Percentiles rank a stretch among this genome's conserved stretches.
Conservation (phyloP, 2,329 filamentous ascomycete species). For the Cladosporium halotolerans region DNA sequence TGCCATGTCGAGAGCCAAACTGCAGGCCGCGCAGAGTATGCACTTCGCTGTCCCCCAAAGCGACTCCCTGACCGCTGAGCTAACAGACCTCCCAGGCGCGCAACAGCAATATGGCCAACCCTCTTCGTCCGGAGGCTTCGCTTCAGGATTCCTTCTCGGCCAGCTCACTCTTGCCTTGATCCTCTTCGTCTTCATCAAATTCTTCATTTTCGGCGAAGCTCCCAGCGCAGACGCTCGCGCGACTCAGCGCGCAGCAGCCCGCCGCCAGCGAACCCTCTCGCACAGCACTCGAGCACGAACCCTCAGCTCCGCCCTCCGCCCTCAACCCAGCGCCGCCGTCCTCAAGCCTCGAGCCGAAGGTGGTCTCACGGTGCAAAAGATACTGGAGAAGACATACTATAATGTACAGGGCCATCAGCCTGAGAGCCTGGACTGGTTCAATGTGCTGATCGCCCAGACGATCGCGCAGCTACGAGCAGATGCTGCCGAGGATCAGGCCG, state of each 20-base stretch:
- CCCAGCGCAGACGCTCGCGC: slow-evolving; percentile 77
- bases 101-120: slow-evolving; percentile 19
- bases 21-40: slow-evolving; percentile 26
- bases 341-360: slow-evolving; percentile 26
- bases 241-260: slow-evolving; percentile 65
- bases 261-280: slow-evolving; percentile 65
- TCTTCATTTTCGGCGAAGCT: slow-evolving; percentile 97
- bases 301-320: slow-evolving; percentile 28
- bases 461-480: slow-evolving; percentile 93
- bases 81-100: slow-evolving; percentile 13
- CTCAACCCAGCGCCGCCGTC: slow-evolving; percentile 25
- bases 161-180: slow-evolving; percentile 89
- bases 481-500: slow-evolving; percentile 84
- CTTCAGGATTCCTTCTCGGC: slow-evolving; percentile 85
- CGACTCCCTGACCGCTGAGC: neutral
- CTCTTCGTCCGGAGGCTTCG: slow-evolving; percentile 58
- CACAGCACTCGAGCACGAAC: slow-evolving; percentile 48
- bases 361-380: slow-evolving; percentile 77
- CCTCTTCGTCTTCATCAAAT: slow-evolving; percentile 94
- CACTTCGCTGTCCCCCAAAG: neutral
- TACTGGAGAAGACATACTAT: slow-evolving; percentile 95
- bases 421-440: slow-evolving; percentile 97
- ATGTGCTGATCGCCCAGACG: slow-evolving; percentile 91
- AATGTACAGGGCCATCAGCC: slow-evolving; percentile 93
- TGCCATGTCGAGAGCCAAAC: slow-evolving; percentile 32